These are phyloP conservation scores for Geotrichum aggregatum DNA, from an alignment of 1,139 yeast species.

Conservation along the genomic window DNA sequence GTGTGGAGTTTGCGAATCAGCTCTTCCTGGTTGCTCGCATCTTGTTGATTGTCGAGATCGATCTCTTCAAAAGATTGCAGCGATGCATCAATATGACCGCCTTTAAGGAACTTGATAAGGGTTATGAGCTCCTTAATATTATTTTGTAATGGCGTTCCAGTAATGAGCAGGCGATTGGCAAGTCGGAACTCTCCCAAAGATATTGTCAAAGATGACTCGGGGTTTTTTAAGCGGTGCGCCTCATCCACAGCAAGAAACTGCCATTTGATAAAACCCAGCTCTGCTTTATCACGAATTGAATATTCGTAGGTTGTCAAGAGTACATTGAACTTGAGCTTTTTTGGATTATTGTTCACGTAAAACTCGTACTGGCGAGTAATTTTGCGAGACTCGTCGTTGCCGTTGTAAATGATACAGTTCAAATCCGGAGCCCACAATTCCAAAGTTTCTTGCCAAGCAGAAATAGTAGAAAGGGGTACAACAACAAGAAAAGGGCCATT, in stretches of 20 bases:
- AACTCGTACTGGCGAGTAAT: conserved; percentile 83
- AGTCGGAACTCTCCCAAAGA: conserved; percentile 79
- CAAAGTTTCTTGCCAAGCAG: conserved; percentile 99
- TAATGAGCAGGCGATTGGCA: conserved; percentile 78
- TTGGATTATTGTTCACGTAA: conserved; percentile 50
- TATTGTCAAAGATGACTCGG: conserved; percentile 89
- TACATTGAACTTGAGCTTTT: conserved; percentile 80
- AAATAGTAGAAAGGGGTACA: conserved; percentile 92
- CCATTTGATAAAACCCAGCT: conserved; percentile 84
- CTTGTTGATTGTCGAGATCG: conserved; percentile 89
- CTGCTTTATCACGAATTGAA: conserved; percentile 78
- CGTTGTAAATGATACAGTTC: conserved; percentile 86
- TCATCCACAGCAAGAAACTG: conserved; percentile 97
- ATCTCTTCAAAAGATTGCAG: conserved; percentile 43
- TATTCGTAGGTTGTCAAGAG: conserved; percentile 92
- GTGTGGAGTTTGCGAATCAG: conserved; percentile 82
- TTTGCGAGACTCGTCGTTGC: conserved; percentile 81
- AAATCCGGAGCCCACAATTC: conserved; percentile 97
- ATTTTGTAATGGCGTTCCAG: conserved; percentile 97
- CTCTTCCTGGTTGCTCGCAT: conserved; percentile 69
- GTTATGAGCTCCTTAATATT: conserved; percentile 95
- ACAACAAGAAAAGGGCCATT: conserved; percentile 96
- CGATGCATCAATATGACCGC: conserved; percentile 61
- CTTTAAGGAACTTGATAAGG: conserved; percentile 89
- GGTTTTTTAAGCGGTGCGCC: conserved; percentile 93